Evolutionary conservation across 2,329 filamentous ascomycete species (phyloP).

Genomic region (Monosporascus cannonballus): DNA sequence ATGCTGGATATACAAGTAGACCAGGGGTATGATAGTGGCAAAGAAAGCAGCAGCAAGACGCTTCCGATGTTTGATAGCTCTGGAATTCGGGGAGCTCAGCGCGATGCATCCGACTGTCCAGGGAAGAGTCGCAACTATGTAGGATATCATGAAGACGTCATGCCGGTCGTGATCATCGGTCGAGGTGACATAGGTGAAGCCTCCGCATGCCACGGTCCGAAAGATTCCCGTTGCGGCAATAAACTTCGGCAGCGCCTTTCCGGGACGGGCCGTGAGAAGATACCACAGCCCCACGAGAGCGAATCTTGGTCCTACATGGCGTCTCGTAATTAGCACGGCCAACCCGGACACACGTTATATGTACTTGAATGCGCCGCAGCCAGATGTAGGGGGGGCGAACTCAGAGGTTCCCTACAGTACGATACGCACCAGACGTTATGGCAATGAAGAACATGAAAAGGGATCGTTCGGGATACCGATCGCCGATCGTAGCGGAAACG

Average conservation of each 20-base stretch:
- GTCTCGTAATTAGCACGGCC: constrained; percentile 7
- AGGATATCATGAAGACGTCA: constrained; percentile 99
- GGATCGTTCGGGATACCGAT: constrained; percentile 92
- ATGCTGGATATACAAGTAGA: constrained; percentile 98
- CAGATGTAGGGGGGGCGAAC: not conserved
- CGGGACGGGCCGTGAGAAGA: constrained; percentile 72
- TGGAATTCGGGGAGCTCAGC: constrained; percentile 77
- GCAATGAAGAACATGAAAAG: constrained; percentile 98
- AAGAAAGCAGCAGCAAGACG: constrained; percentile 80
- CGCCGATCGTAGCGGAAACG: constrained; percentile 93
- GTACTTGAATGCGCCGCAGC: no score
- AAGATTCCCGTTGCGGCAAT: constrained; percentile 76
- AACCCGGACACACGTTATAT: not conserved
- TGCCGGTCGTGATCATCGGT: constrained; percentile 99
- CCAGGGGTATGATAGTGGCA: constrained; percentile 77
- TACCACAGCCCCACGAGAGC: constrained; percentile 90
- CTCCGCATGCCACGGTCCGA: constrained; percentile 87
- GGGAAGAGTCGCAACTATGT: constrained; percentile 86
- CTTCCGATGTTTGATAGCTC: constrained; percentile 83
- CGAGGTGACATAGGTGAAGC: constrained; percentile 97
- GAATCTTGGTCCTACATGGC: constrained; percentile 69
- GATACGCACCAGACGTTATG: constrained; percentile 70
- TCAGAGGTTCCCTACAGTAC: not conserved
- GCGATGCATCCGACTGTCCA: constrained; percentile 91
- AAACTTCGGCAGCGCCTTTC: constrained; percentile 71